Evolutionary conservation across 73 alveolate genomes (phyloP).

Genomic region (Symbiodinium pilosum): DNA sequence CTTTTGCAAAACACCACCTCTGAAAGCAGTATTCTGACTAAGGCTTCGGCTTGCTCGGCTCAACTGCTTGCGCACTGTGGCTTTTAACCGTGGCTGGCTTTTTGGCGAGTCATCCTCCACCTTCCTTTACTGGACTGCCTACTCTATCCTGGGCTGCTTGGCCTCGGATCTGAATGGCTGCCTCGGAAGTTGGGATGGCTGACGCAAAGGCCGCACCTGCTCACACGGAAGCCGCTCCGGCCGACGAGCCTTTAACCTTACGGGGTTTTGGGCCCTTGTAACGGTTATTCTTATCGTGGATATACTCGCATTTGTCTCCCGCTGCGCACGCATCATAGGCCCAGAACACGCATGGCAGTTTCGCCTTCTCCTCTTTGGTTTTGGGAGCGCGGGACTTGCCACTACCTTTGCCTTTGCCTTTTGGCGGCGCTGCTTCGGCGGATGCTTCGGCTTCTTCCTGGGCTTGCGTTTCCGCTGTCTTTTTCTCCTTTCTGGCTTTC

Average conservation of each 20-base stretch:
- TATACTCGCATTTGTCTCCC: neutral
- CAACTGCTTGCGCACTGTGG: neutral
- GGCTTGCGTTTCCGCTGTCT: neutral
- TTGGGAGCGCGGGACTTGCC: neutral
- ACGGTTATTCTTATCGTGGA: constrained; percentile 3
- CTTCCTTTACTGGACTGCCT: neutral
- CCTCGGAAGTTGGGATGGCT: neutral
- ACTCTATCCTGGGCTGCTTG: neutral
- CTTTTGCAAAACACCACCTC: neutral
- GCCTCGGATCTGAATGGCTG: neutral
- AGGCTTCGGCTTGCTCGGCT: neutral
- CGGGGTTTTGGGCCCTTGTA: constrained; percentile 44
- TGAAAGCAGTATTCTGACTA: neutral
- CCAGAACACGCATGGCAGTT: constrained; percentile 15
- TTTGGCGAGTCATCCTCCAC: neutral
- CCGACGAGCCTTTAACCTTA: neutral
- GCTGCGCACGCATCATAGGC: neutral
- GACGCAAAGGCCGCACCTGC: constrained; percentile 13
- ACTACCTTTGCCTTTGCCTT: constrained; percentile 24
- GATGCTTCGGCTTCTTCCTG: neutral
- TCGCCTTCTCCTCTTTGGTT: neutral
- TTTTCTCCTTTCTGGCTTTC: neutral
- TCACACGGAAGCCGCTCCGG: constrained; percentile 34
- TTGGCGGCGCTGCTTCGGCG: too few species aligned
- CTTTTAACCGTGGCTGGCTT: neutral